Evolutionary conservation across 2,329 filamentous ascomycete genomes (phyloP).

Genomic region (Diaporthe nobilis): DNA sequence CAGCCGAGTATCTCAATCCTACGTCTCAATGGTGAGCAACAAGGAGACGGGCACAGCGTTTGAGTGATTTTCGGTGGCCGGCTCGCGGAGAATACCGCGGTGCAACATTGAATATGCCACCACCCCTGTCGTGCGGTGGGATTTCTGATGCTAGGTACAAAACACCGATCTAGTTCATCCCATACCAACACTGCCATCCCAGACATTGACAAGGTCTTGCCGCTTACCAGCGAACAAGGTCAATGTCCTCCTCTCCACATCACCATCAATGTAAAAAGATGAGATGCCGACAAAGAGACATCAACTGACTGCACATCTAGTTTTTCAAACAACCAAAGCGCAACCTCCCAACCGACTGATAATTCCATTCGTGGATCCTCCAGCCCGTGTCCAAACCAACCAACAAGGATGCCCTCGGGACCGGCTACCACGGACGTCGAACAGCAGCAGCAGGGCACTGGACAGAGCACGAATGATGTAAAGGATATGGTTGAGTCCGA

Average conservation of each 20-base stretch:
- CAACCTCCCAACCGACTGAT: not conserved
- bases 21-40: not conserved
- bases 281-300: not conserved
- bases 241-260: not conserved
- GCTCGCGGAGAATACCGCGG: not conserved
- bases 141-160: conserved; percentile 2
- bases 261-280: not conserved
- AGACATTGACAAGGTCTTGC: not conserved
- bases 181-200: not conserved
- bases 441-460: not conserved
- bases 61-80: conserved; percentile 2
- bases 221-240: not conserved
- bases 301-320: no score
- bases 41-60: not conserved
- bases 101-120: not conserved
- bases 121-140: not conserved
- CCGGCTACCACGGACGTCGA: not conserved
- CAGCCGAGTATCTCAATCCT: not conserved
- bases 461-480: not conserved
- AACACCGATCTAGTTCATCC: not conserved
- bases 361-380: not conserved
- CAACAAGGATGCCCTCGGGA: not conserved
- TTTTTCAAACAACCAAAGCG: no score
- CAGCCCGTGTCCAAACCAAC: not conserved
- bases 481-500: not conserved